These are phyloP conservation scores for Olyra latifolia DNA, from an alignment of 176 grass and related monocot species.

Conservation along the genomic window DNA sequence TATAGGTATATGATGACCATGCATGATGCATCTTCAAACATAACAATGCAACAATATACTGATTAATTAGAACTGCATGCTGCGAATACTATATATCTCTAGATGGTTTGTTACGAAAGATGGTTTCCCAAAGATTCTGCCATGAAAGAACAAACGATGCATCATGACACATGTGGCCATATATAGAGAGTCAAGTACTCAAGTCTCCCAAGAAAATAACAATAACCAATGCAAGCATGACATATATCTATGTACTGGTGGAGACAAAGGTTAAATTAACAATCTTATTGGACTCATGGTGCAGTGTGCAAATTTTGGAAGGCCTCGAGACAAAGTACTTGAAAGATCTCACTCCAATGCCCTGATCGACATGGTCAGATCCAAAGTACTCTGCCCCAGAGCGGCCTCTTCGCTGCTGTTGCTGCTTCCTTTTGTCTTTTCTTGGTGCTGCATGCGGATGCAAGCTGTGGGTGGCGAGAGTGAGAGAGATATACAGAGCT, in stretches of 20 bases:
- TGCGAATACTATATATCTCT: background rate
- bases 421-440: constrained; percentile 54
- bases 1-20: no score
- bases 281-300: constrained; percentile 48
- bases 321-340: constrained; percentile 86
- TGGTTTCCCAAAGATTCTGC: constrained; percentile 45
- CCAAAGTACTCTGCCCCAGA: constrained; percentile 97
- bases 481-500: constrained; percentile 60
- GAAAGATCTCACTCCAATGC: constrained; percentile 99
- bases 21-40: no score
- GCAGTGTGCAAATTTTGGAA: constrained; percentile 55
- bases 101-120: no score
- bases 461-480: constrained; percentile 52
- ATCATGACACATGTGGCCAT: constrained; percentile 17
- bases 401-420: constrained; percentile 41
- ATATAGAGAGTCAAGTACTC: background rate
- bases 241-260: constrained; percentile 35
- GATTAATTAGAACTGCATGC: background rate
- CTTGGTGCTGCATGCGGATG: constrained; percentile 12
- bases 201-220: constrained; percentile 19
- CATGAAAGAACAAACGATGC: constrained; percentile 30
- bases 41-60: constrained; percentile 10
- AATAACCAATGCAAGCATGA: constrained; percentile 35
- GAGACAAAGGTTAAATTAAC: constrained; percentile 36
- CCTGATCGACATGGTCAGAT: constrained; percentile 99